phyloP scores from a whole-genome alignment of 768 basidiomycete species.

The Boletus vinaceobasis region DNA sequence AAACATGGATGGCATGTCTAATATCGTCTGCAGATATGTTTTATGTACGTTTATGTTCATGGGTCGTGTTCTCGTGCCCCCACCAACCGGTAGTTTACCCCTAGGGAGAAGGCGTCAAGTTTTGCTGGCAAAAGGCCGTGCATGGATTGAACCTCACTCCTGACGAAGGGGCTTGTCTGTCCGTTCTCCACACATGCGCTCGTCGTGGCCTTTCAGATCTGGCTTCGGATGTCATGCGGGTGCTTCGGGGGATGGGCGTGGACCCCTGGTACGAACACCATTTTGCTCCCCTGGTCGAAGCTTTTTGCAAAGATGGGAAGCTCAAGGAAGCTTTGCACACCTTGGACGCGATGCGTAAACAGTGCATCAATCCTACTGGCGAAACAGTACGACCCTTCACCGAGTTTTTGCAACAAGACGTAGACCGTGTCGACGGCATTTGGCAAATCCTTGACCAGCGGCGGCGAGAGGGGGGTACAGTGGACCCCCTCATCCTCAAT shows the following conservation, averaged over 20 bases:
- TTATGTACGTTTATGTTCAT: slow-evolving; percentile 55
- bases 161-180: slow-evolving; percentile 71
- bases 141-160: slow-evolving; percentile 51
- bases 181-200: slow-evolving; percentile 69
- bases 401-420: slow-evolving; percentile 41
- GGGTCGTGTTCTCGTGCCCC: neutral
- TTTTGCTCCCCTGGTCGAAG: slow-evolving; percentile 73
- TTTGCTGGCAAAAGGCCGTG: slow-evolving; percentile 61
- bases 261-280: slow-evolving; percentile 65
- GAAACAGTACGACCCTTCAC: slow-evolving; percentile 56
- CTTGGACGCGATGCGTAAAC: slow-evolving; percentile 56
- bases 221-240: slow-evolving; percentile 60
- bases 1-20: slow-evolving; percentile 67
- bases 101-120: slow-evolving; percentile 64
- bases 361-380: slow-evolving; percentile 45
- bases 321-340: slow-evolving; percentile 62
- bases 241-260: slow-evolving; percentile 47
- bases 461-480: slow-evolving; percentile 43
- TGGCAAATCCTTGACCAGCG: slow-evolving; percentile 66
- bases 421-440: slow-evolving; percentile 57
- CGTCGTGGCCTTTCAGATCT: slow-evolving; percentile 70
- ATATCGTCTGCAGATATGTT: slow-evolving; percentile 57
- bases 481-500: slow-evolving; percentile 64
- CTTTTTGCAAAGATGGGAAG: slow-evolving; percentile 55
- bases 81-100: neutral